A percentile compares a stretch with the other conserved stretches of the same genome.
These are phyloP conservation scores for Diutina mesorugosa DNA, from an alignment of 1,139 yeast genomes.

Conservation along the genomic window DNA sequence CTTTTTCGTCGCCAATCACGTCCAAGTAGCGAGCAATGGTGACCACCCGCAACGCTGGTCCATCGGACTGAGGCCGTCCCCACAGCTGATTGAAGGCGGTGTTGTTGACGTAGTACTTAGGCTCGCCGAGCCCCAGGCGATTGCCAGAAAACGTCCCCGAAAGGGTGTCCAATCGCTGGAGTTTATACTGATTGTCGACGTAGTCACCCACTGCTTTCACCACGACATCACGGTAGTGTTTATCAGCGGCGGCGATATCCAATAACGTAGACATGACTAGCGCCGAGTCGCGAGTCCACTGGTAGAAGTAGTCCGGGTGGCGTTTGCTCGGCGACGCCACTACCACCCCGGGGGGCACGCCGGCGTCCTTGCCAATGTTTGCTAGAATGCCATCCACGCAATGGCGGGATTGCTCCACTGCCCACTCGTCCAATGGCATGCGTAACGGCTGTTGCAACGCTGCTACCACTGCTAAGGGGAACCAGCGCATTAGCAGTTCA, in stretches of 20 bases:
- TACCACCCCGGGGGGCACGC: slow-evolving; percentile 54
- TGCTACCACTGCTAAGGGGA: background rate
- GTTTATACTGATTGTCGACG: slow-evolving; percentile 37
- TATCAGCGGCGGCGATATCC: slow-evolving; percentile 31
- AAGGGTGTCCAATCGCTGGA: slow-evolving; percentile 57
- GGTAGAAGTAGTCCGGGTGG: slow-evolving; percentile 71
- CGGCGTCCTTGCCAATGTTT: slow-evolving; percentile 47
- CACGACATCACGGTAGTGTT: slow-evolving; percentile 6
- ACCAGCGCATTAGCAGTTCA: background rate
- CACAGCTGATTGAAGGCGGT: slow-evolving; percentile 49
- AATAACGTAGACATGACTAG: slow-evolving; percentile 61
- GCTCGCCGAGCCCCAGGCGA: slow-evolving; percentile 69
- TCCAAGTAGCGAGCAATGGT: slow-evolving; percentile 48
- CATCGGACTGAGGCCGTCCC: slow-evolving; percentile 97
- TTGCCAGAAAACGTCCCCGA: slow-evolving; percentile 48
- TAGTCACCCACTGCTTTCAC: slow-evolving; percentile 39
- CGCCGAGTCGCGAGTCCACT: slow-evolving; percentile 89
- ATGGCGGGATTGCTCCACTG: slow-evolving; percentile 31
- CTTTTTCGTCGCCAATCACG: slow-evolving; percentile 15
- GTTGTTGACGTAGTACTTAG: slow-evolving; percentile 64
- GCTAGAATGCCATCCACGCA: slow-evolving; percentile 43
- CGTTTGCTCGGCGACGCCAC: slow-evolving; percentile 70
- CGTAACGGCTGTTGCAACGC: background rate
- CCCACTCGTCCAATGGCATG: slow-evolving; percentile 28
- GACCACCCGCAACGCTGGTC: slow-evolving; percentile 73